Base-by-base conservation (phyloP, 2,329 filamentous ascomycete species). In the Fusarium mundagurra region DNA sequence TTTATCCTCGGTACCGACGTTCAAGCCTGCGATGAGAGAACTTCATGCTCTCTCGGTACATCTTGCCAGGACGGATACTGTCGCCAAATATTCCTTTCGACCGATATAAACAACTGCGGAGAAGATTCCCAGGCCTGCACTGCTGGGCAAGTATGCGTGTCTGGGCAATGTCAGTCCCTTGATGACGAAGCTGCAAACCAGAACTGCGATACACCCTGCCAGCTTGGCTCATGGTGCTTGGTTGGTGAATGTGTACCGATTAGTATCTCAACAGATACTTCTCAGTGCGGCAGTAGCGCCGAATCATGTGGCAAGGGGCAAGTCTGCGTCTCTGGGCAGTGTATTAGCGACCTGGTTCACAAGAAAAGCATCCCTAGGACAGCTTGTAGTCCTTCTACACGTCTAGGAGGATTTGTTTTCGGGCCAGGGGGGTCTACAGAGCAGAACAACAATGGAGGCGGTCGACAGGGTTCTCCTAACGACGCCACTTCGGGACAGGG, bases 1-100 rank as follows among this genome's bases (percentile, higher is more conserved):
- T 76, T 76, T 16, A 55, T 72, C 14, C 36, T 76, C 17, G 74
- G 73, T 16, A 76, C 73, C 16, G 64, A 72, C 27, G 36, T 43
- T 4, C 69, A 75, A 36, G 7, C 65, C 22, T 75, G 73, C 47
- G 62, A 73, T 24, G 18, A 48, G 12, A 75, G 29, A 8, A 34
- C 39, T 6, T 24, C 57, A 1, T 75, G 73, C 17, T 62, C 72
- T 2, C 60, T 75, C 3, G 55, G 62, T 1, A 57, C 61, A 16
- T 43, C 60, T 9, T 75, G 72, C 6, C 20, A 62, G 9, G 43
- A 62, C 10, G 72, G 69, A 3, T 59, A 39, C 27, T 75, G 73
- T 20, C 72, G 50, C n/a, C 61, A 73, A 41, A 36, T 65, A 6
- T 71, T 45, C 14, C 53, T 75, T 41, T 60, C 61, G 14, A 51